A percentile compares a stretch with the other conserved stretches of the same genome.
Conservation (phyloP, 768 basidiomycete species). For the Termitomyces sp. region DNA sequence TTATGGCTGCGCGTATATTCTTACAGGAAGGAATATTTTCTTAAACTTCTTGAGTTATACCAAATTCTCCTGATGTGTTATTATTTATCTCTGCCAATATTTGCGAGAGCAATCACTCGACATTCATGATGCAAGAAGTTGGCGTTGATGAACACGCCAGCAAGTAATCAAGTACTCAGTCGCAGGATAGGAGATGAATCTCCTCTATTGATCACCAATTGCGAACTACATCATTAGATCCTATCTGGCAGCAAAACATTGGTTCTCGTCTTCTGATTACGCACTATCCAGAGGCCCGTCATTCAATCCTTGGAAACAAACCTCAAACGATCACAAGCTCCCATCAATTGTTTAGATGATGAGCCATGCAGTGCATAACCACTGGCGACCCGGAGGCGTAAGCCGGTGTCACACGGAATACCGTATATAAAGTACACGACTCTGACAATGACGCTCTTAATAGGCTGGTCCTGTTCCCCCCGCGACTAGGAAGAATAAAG, state of each 20-base stretch:
- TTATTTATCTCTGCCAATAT: background rate
- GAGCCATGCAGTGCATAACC: background rate
- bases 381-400: constrained; percentile 9
- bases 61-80: background rate
- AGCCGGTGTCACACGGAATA: constrained; percentile 9
- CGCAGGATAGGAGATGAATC: background rate
- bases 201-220: background rate
- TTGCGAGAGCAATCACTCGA: background rate
- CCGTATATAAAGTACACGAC: constrained; percentile 27
- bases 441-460: constrained; percentile 15
- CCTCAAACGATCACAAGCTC: constrained; percentile 7
- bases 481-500: constrained; percentile 12
- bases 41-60: background rate
- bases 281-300: background rate
- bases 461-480: constrained; percentile 45
- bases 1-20: background rate
- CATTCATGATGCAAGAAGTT: background rate
- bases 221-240: background rate
- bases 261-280: background rate
- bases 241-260: background rate
- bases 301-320: constrained; percentile 10
- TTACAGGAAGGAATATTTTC: constrained; percentile 1
- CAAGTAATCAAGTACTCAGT: background rate
- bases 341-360: constrained; percentile 7
- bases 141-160: background rate